Evolutionary conservation across 83 land plant genomes (phyloP), one percentile per base, ranked within the genome.

Genomic region (Larix sibirica): DNA sequence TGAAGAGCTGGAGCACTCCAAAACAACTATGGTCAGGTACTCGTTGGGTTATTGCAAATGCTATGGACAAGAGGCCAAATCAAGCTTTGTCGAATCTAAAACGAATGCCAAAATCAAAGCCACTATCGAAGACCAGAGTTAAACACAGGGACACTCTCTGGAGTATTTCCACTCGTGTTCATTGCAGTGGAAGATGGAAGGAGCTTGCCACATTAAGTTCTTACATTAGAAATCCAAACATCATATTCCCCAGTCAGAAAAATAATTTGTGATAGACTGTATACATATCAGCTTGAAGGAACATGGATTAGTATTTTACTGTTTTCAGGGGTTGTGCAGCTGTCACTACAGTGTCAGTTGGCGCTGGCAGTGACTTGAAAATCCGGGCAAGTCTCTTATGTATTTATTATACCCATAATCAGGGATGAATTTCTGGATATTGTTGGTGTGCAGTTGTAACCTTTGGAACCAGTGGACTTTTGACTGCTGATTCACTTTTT

Each of bases 31-130:
- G 62, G 23, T 70, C 91, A 13, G 91, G 87, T 18, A 83, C 91
- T 33, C 83, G 91, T 18, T 89, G 91, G 91, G 82, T 89, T 21
- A 71, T 87, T 66, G 91, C 91, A 47, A 84, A 89, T 81, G 87
- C 90, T 8, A 89, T 89, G 91, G 77, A 63, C 21, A 89, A 87
- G 64, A 58, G 74, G 13, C 62, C 18, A 60, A 88, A 88, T 28
- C 83, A 76, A 4, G 50, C 82, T 18, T 60, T 81, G 40, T 50
- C 81, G 21, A 89, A 84, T 42, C n/a, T 60, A 40, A 79, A 78
- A 62, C 38, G 77, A 9, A 50, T 65, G 23, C 68, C 21, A n/a
- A 23, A 18, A n/a, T n/a, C 86, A 33, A 24, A 10, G 18, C 42
- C 86, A 26, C 20, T 69, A 38, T 54, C 85, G 28, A 80, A 42